phyloP scores from a whole-genome alignment of 331 rosid genomes.

The Telfairia occidentalis region DNA sequence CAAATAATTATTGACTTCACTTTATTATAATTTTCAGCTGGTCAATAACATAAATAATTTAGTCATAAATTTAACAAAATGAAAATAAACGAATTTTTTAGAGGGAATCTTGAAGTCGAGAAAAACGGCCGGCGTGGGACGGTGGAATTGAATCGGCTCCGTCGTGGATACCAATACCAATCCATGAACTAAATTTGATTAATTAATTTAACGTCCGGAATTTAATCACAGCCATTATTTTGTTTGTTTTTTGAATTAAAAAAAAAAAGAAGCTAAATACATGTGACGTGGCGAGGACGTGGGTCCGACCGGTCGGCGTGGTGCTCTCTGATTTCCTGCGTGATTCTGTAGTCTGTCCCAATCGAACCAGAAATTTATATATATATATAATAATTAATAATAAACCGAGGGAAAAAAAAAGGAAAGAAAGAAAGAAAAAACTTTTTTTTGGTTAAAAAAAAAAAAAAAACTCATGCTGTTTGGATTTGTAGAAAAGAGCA shows the following conservation, averaged over 20 bases:
- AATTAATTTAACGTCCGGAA: not conserved
- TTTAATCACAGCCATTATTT: not conserved
- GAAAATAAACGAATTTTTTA: not conserved
- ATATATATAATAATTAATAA: not conserved
- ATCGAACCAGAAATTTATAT: not conserved
- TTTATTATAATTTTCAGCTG: not conserved
- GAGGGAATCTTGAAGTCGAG: not conserved
- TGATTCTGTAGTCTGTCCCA: not conserved
- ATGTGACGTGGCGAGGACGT: conserved; percentile 4
- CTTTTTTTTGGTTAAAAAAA: too few species aligned
- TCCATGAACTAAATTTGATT: not conserved
- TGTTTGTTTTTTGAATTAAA: not conserved
- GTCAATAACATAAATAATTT: not conserved
- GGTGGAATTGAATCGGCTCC: conserved; percentile 3
- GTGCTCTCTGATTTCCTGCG: conserved; percentile 11
- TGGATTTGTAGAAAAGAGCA: not conserved
- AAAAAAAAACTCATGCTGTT: not conserved
- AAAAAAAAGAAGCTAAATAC: not conserved
- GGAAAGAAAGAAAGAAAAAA: too few species aligned
- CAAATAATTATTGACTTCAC: not conserved
- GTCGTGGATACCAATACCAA: conserved; percentile 9
- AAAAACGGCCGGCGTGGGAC: not conserved
- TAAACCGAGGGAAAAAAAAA: not conserved
- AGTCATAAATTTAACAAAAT: not conserved
- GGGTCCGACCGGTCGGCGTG: conserved; percentile 16